A percentile compares a stretch with the other conserved stretches of the same genome.
These are phyloP conservation scores for Rhododendron henanense DNA, from an alignment of 148 eudicot genomes.

Conservation along the genomic window DNA sequence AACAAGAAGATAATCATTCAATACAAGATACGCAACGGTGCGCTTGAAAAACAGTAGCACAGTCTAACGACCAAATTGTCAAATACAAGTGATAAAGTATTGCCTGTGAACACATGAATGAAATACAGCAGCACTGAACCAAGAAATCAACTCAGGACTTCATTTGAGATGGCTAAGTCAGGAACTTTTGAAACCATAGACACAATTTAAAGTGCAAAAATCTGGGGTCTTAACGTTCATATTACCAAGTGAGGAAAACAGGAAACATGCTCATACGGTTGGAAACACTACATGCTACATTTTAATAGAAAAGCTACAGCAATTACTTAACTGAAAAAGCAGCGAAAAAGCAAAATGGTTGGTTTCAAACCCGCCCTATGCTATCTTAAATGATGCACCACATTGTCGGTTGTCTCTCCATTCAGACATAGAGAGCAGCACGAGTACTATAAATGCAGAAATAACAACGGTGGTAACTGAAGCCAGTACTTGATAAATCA, in stretches of 20 bases:
- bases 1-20: constrained; percentile 15
- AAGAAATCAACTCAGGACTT: neutral
- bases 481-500: neutral
- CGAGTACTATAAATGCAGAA: neutral
- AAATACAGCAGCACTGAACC: neutral
- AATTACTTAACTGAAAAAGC: neutral
- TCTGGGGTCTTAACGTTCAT: neutral
- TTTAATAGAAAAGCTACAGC: neutral
- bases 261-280: neutral
- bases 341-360: neutral
- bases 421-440: neutral
- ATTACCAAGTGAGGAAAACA: neutral
- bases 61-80: neutral
- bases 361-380: neutral
- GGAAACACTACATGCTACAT: neutral
- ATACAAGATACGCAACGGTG: neutral
- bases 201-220: neutral
- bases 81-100: neutral
- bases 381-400: neutral
- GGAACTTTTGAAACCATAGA: neutral
- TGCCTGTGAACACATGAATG: neutral
- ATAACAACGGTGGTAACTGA: neutral
- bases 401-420: neutral
- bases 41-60: neutral
- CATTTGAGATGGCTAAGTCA: neutral